Evolutionary conservation across 176 grass and related monocot genomes (phyloP).

Genomic region (Cocos nucifera): DNA sequence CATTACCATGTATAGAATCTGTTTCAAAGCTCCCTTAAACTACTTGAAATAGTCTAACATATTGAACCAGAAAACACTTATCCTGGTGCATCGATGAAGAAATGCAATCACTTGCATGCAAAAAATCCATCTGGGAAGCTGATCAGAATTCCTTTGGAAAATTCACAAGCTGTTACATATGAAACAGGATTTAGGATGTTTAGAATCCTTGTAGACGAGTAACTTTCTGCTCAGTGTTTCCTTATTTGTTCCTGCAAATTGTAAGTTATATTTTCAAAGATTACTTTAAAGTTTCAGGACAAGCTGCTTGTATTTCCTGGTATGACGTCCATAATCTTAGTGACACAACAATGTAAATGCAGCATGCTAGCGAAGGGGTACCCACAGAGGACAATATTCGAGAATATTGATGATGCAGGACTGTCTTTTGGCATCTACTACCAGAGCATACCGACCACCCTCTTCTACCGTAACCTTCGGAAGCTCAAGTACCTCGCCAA

Average conservation of each 20-base stretch:
- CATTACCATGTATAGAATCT: too few relatives aligned
- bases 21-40: too few relatives aligned
- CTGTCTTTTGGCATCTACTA: constrained; percentile 81
- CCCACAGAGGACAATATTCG: constrained; percentile 81
- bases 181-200: too few relatives aligned
- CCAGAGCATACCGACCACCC: constrained; percentile 68
- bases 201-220: too few relatives aligned
- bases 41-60: too few relatives aligned
- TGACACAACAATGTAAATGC: constrained; percentile 7
- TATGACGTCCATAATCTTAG: background rate
- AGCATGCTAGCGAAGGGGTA: constrained; percentile 54
- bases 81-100: too few relatives aligned
- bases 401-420: constrained; percentile 60
- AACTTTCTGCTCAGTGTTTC: too few relatives aligned
- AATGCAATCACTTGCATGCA: too few relatives aligned
- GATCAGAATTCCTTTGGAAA: too few relatives aligned
- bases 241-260: background rate
- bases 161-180: too few relatives aligned
- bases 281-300: background rate
- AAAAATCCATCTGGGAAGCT: too few relatives aligned
- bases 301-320: background rate
- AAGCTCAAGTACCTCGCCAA: constrained; percentile 84
- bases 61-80: too few relatives aligned
- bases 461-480: constrained; percentile 84
- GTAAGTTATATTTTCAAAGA: background rate